Base-by-base conservation (phyloP, 1,284 basidiomycete genomes). In the Golubevia sp. region DNA sequence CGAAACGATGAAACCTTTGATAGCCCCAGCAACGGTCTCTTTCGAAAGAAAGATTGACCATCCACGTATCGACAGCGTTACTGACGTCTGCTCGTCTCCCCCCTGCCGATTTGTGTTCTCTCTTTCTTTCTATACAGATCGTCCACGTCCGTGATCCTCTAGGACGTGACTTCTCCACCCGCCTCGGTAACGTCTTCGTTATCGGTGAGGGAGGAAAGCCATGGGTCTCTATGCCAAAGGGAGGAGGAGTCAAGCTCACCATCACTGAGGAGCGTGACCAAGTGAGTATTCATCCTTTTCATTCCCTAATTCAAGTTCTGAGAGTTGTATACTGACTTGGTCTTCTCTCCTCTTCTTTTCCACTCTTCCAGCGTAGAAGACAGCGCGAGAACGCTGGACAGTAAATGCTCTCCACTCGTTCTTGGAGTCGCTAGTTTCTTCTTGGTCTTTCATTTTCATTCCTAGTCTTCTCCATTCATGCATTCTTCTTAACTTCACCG, bases 181-280 rank as follows among this genome's bases (percentile, higher is more conserved):
- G 94, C 85, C 89, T 98, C 72, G 91, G 90, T 84, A 99, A 99
- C 89, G 92, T 99, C 85, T 98, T 99, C 86, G 91, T 98, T 82
- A 93, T 98, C 74, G 96, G 97, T 75, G 91, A 96, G 87, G 94
- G 93, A 68, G 88, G 85, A 85, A 99, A 99, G 89, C 90, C 96
- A 62, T 94, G 94, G 91, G 89, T 99, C 87, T 98, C 96, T 56
- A 87, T 99, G 83, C 96, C 96, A 80, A 95, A 93, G 88, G 96
- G 96, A 87, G 97, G 97, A 89, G 97, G 96, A 87, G 91, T 91
- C 85, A 95, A 95, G 87, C 91, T 97, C 64, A 74, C 80, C 60
- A 85, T 86, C 66, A 77, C 84, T n/a, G 85, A 85, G 76, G 84
- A 85, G 80, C 84, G 84, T 68, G 84, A 85, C 72, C 83, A 82